phyloP scores from a whole-genome alignment of 1,284 basidiomycete genomes.

The Fomitopsis schrenkii region DNA sequence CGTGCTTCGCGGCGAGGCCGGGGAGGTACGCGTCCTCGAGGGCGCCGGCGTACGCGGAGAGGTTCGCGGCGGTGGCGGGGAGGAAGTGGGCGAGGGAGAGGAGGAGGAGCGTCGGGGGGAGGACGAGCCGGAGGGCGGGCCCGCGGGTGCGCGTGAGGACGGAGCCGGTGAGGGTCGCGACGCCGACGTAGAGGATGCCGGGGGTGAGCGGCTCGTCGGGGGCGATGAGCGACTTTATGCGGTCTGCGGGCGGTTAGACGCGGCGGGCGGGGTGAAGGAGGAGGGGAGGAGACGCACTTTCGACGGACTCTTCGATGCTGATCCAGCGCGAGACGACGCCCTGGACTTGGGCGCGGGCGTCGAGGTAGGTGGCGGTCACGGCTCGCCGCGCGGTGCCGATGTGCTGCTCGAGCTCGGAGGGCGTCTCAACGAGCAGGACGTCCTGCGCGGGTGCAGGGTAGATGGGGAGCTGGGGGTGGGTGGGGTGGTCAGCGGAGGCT shows the following conservation, averaged over 20 bases:
- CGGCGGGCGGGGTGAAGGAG: neutral
- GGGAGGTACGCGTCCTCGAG: constrained; percentile 74
- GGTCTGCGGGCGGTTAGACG: constrained; percentile 40
- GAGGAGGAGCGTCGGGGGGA: constrained; percentile 69
- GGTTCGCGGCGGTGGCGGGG: constrained; percentile 70
- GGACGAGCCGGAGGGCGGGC: constrained; percentile 59
- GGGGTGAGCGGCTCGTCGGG: constrained; percentile 82
- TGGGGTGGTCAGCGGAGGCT: neutral
- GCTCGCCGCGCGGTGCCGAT: constrained; percentile 66
- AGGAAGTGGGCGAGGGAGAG: constrained; percentile 75
- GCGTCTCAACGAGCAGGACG: constrained; percentile 66
- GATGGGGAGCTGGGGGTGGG: constrained; percentile 64
- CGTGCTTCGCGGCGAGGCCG: constrained; percentile 62
- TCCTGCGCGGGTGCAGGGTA: constrained; percentile 62
- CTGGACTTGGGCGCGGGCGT: constrained; percentile 63
- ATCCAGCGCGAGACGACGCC: constrained; percentile 77
- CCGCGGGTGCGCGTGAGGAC: constrained; percentile 78
- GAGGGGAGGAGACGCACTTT: constrained; percentile 53
- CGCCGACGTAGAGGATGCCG: constrained; percentile 81
- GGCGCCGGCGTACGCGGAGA: constrained; percentile 61
- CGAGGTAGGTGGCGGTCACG: constrained; percentile 47
- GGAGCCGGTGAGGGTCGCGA: constrained; percentile 84
- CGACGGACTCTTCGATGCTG: constrained; percentile 74
- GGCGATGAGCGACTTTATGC: constrained; percentile 78
- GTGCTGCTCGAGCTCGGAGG: constrained; percentile 66